Evolutionary conservation across 441 rosid genomes (phyloP), one percentile per base, ranked within the genome.

Genomic region (Erodium texanum): DNA sequence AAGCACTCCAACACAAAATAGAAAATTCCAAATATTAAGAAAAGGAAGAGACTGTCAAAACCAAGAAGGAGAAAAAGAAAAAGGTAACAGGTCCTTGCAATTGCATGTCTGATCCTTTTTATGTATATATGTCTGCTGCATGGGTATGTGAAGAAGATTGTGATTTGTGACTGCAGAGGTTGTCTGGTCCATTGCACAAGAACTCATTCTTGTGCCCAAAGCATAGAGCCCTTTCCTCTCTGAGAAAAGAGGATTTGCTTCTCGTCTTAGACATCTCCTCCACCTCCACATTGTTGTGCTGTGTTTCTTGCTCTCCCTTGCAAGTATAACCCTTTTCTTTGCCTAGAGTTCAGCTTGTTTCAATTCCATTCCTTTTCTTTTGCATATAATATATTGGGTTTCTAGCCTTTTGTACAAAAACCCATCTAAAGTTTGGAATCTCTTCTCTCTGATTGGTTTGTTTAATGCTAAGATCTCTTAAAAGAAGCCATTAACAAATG

Each of bases 291-390:
- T 18, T 54, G 61, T 54, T 50, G 58, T 16, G 19, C 14, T 48
- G 41, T 76, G 52, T 70, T 62, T 66, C 73, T 82, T 83, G 81
- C 85, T 83, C 83, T 80, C 73, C 82, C 79, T 80, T 79, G 80
- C 77, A 83, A 85, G 89, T 62, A 70, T 85, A 80, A 70, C 67
- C 70, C 82, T 43, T 81, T 80, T 70, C 84, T 85, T 88, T 69
- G 74, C 83, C 78, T 81, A 52, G 73, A 83, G 80, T 87, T 80
- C 68, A 75, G 68, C 69, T 66, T 32, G 75, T 4, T 64, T 32
- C 71, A 18, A 18, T 16, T 6, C 59, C 58, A 3, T 68, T 20
- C 32, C 24, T 59, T 29, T 41, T 32, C 22, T 52, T 54, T 16
- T 0, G 3, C 7, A 8, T 24, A 11, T 24, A 32, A 59, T 20